Evolutionary conservation across 2,329 filamentous ascomycete genomes (phyloP), one percentile per base, ranked within the genome.

Genomic region (Clonostachys rosea): DNA sequence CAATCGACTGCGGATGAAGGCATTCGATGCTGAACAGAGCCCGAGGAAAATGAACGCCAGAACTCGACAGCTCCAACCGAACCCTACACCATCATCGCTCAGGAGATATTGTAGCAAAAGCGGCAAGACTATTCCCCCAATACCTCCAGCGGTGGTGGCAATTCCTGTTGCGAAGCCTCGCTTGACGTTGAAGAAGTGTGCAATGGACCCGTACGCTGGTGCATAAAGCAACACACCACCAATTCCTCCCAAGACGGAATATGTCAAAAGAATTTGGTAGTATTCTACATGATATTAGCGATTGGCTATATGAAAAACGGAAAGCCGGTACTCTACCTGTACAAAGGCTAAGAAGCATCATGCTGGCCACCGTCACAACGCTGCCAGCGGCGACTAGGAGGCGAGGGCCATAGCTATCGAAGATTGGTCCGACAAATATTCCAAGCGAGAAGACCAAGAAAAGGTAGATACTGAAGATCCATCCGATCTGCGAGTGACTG

Each of bases 391-490:
- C 52, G 5, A 89, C 66, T 5, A 89, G 68, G 44, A 74, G 59
- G 33, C 74, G 70, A 0, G 86, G 83, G 0, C 86, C 84, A 49
- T 83, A 75, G 18, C 78, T 74, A 58, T 91, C 87, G 54, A 90
- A 89, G 17, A 89, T 66, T 0, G 86, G 86, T 2, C 89, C 89
- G 44, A 90, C 83, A 58, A 91, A 86, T n/a, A 92, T 79, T 34
- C 88, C 88, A 42, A 87, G 81, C 58, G 92, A 89, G 63, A 94
- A 92, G 43, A 87, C 80, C 43, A 92, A 70, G 59, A 94, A 95
- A 30, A 89, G 75, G 60, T 91, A 94, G 45, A 94, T 69, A 56
- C 85, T 84, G 57, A 94, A 91, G 52, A 95, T 89, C 90, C 90
- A 95, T n/a, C 87, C 87, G 42, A 91, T 84, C 44, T 79, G 75